These are phyloP conservation scores for Ophiostoma ulmi DNA, from an alignment of 2,329 filamentous ascomycete species.

Conservation along the genomic window DNA sequence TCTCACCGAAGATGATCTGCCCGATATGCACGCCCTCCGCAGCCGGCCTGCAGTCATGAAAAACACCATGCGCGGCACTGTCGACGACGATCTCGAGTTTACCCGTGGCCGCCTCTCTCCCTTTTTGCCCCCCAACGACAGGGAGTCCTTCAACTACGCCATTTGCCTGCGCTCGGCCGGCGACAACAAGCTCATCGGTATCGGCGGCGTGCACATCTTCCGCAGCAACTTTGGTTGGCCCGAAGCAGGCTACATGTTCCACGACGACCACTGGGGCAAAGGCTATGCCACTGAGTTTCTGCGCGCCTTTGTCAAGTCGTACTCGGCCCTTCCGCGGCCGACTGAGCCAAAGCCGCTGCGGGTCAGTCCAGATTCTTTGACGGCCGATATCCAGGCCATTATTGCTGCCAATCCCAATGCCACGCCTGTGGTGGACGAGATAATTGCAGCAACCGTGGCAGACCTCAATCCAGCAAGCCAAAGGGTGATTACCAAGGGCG, in stretches of 20 bases:
- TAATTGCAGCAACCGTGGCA: constrained; percentile 45
- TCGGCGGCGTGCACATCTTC: constrained; percentile 41
- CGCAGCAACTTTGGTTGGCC: constrained; percentile 47
- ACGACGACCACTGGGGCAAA: constrained; percentile 49
- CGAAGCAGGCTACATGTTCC: constrained; percentile 55
- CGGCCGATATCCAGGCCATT: constrained; percentile 18
- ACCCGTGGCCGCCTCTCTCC: constrained; percentile 40
- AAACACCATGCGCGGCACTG: constrained; percentile 44
- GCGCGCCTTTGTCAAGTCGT: constrained; percentile 42
- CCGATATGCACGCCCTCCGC: constrained; percentile 49
- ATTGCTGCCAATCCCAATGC: constrained; percentile 17
- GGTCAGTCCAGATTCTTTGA: constrained; percentile 40
- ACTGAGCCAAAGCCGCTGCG: constrained; percentile 35
- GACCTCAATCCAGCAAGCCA: constrained; percentile 48
- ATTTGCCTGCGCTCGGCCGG: constrained; percentile 45
- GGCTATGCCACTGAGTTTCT: constrained; percentile 56
- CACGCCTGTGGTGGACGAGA: constrained; percentile 20
- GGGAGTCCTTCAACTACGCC: constrained; percentile 51
- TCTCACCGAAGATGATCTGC: constrained; percentile 45
- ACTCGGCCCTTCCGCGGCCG: constrained; percentile 47
- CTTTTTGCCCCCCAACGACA: constrained; percentile 47
- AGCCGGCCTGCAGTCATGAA: constrained; percentile 58
- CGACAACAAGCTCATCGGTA: constrained; percentile 41
- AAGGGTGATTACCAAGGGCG: constrained; percentile 51
- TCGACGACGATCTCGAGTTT: constrained; percentile 42